Percentiles rank a stretch among this genome's conserved stretches.
Conservation (phyloP, 805 yeast species). For the Saturnispora galanensis region DNA sequence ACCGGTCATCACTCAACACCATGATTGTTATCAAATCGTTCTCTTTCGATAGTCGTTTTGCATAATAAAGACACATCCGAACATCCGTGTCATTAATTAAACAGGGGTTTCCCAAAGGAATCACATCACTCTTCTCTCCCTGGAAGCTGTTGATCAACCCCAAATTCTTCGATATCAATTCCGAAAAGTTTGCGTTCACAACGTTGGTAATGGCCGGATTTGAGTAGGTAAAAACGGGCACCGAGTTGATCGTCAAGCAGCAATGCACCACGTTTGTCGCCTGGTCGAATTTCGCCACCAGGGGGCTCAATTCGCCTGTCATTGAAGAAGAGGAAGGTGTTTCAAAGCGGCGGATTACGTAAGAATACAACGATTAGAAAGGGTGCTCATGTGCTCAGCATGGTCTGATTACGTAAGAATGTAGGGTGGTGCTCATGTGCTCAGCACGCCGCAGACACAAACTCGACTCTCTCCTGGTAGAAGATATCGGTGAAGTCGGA, state of each 20-base stretch:
- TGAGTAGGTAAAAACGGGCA: conserved; percentile 51
- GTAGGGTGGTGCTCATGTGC: too few species aligned
- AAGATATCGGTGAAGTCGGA: conserved; percentile 59
- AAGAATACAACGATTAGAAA: too few species aligned
- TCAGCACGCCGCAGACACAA: not conserved
- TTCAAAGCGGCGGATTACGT: too few species aligned
- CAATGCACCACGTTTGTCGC: conserved; percentile 18
- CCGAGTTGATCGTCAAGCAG: conserved; percentile 36
- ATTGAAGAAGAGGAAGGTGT: too few species aligned
- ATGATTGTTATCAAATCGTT: conserved; percentile 45
- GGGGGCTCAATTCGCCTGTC: not conserved
- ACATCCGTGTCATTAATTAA: conserved; percentile 15
- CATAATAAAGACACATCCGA: conserved; percentile 33
- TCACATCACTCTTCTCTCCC: conserved; percentile 23
- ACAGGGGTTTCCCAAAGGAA: conserved; percentile 16
- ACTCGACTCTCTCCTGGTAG: conserved; percentile 13
- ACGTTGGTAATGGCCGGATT: conserved; percentile 33
- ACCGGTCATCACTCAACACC: conserved; percentile 34
- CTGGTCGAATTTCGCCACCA: conserved; percentile 8
- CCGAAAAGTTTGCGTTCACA: conserved; percentile 41
- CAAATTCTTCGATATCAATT: conserved; percentile 43
- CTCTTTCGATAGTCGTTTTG: conserved; percentile 35
- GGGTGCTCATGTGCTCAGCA: too few species aligned
- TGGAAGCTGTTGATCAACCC: conserved; percentile 42
- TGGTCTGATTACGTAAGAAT: too few species aligned